These are phyloP conservation scores for Ceriops tagal DNA, from an alignment of 345 rosid species.

Conservation along the genomic window DNA sequence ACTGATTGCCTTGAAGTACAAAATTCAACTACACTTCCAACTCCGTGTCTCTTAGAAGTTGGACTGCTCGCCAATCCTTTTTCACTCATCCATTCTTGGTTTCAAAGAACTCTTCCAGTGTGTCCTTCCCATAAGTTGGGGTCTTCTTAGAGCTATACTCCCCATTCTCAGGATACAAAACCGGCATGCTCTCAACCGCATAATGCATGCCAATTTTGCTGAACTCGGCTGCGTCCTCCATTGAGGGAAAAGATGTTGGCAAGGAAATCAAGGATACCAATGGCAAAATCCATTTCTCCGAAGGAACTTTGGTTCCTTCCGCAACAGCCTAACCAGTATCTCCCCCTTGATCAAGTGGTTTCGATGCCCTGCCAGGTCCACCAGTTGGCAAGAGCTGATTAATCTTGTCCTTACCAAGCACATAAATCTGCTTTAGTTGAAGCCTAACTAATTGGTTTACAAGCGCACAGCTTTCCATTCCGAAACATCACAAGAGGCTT, in stretches of 20 bases:
- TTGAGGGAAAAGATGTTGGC: conserved; percentile 60
- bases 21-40: conserved; percentile 6
- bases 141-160: conserved; percentile 79
- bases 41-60: conserved; percentile 40
- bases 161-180: conserved; percentile 78
- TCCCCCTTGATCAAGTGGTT: conserved; percentile 83
- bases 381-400: conserved; percentile 79
- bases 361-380: conserved; percentile 87
- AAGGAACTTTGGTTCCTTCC: conserved; percentile 77
- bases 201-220: conserved; percentile 92
- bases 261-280: conserved; percentile 60
- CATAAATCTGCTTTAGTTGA: conserved; percentile 68
- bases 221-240: conserved; percentile 90
- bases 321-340: conserved; percentile 62
- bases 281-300: conserved; percentile 81
- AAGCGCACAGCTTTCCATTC: conserved; percentile 82
- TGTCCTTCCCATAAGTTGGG: conserved; percentile 84
- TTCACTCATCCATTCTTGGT: conserved; percentile 86
- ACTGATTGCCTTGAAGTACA: conserved; percentile 8
- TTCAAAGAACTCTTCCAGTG: conserved; percentile 76
- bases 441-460: conserved; percentile 87
- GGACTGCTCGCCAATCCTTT: conserved; percentile 82
- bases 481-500: conserved; percentile 96
- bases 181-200: conserved; percentile 90
- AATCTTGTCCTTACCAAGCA: conserved; percentile 64